Conservation (phyloP, 225 moss, liverwort and hornwort species). For the Marchantia paleacea region DNA sequence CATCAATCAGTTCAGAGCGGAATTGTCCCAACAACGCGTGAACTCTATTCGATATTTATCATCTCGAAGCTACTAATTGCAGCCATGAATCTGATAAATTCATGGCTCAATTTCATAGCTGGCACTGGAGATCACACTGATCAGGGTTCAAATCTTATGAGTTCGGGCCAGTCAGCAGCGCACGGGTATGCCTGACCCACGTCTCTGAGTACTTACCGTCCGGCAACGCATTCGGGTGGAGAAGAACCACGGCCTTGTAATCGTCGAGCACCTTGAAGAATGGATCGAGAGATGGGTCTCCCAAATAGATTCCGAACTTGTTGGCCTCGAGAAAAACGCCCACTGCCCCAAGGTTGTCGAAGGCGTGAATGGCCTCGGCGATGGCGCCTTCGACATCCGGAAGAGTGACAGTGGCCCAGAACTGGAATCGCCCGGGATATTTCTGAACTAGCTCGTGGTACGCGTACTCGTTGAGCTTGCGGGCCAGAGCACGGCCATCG, state of each 20-base stretch:
- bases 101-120: too few relatives aligned
- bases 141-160: too few relatives aligned
- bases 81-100: neutral
- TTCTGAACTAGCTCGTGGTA: constrained; percentile 12
- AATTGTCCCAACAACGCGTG: too few relatives aligned
- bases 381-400: constrained; percentile 17
- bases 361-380: constrained; percentile 21
- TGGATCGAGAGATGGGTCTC: constrained; percentile 14
- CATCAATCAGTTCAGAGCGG: neutral
- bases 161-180: too few relatives aligned
- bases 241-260: constrained; percentile 14
- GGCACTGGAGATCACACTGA: too few relatives aligned
- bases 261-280: constrained; percentile 19
- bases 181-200: too few relatives aligned
- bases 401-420: constrained; percentile 13
- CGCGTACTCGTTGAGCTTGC: constrained; percentile 18
- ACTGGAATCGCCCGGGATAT: constrained; percentile 15
- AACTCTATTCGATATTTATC: too few relatives aligned
- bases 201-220: neutral
- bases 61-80: neutral
- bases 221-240: constrained; percentile 17
- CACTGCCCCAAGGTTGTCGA: constrained; percentile 11
- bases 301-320: constrained; percentile 12
- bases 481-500: neutral
- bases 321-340: constrained; percentile 20